Base-by-base conservation (phyloP, 768 basidiomycete genomes). In the Suillus subaureus region DNA sequence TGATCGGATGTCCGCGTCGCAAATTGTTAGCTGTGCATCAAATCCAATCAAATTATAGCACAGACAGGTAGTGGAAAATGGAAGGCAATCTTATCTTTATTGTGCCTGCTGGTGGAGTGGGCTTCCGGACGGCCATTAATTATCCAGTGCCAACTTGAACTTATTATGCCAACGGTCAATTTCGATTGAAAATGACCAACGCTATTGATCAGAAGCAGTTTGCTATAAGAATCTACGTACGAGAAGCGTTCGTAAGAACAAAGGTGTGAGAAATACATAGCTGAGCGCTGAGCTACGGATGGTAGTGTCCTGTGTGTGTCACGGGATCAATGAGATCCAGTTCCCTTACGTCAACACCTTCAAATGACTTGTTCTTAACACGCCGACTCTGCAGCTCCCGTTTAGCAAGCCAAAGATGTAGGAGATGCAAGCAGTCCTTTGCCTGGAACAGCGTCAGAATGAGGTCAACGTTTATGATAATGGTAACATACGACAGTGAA, bases 351-450 rank as follows among this genome's bases (percentile, higher is more conserved):
- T 93, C 91, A n/a, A 93, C 84, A 0, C 89, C 90, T n/a, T 81
- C 79, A 72, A 93, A 93, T 51, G 90, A 85, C 66, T 85, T 83
- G 71, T 83, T 90, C 77, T 87, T 90, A 33, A 93, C 86, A 28
- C 80, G 79, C 16, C 92, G 82, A 2, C 85, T 87, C 72, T 90
- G 86, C 6, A 92, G 79, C 71, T 93, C 92, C 21, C 86, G 87
- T 71, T 90, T 90, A 7, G 86, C 82, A 6, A 93, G 82, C 78
- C 85, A 90, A 7, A 91, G 79, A 70, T 93, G 88, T 6, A 89
- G 75, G 0, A 93, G 80, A 45, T 89, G 83, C 1, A 91, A 51
- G 60, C 87, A 87, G 65, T 93, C 92, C 72, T 88, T 90, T 9
- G 82, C 85, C 90, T 91, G 54, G 7, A 15, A 23, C 43, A 37